A percentile compares a stretch with the other conserved stretches of the same genome.
Evolutionary conservation across 306 rosid species (phyloP).

Genomic region (Corylus avellana): DNA sequence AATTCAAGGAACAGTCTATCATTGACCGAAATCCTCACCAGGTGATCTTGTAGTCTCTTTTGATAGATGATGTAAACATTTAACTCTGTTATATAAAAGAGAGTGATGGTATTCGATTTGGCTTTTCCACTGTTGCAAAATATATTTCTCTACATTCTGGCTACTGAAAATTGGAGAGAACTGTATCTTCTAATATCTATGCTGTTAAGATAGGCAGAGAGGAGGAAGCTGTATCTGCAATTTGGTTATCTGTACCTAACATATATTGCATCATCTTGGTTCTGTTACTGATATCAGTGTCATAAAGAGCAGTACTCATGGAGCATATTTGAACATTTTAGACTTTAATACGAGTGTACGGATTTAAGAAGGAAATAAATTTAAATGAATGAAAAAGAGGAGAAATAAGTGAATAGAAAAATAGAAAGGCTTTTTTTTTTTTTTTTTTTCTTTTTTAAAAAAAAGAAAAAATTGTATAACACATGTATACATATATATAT

Average conservation of each 20-base stretch:
- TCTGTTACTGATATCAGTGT: not conserved
- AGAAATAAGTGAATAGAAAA: no score
- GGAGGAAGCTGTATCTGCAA: not conserved
- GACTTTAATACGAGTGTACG: not conserved
- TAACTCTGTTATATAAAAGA: not conserved
- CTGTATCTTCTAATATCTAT: not conserved
- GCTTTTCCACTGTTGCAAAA: not conserved
- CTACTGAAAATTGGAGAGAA: not conserved
- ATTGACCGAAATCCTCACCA: slow-evolving; percentile 99
- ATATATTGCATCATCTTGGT: not conserved
- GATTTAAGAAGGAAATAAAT: not conserved
- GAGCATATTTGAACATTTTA: not conserved
- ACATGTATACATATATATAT: no score
- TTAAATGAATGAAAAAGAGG: not conserved
- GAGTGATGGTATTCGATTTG: not conserved
- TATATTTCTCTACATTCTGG: not conserved
- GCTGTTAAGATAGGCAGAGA: not conserved
- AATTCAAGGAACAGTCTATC: slow-evolving; percentile 96
- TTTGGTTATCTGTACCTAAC: not conserved
- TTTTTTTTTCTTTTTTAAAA: no score
- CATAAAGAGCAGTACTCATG: not conserved
- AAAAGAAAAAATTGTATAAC: no score
- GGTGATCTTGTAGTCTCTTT: slow-evolving; percentile 44
- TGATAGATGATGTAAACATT: not conserved
- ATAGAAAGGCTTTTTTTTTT: not conserved